phyloP scores from a whole-genome alignment of 352 stramenopile species.

The Pythium oligandrum region DNA sequence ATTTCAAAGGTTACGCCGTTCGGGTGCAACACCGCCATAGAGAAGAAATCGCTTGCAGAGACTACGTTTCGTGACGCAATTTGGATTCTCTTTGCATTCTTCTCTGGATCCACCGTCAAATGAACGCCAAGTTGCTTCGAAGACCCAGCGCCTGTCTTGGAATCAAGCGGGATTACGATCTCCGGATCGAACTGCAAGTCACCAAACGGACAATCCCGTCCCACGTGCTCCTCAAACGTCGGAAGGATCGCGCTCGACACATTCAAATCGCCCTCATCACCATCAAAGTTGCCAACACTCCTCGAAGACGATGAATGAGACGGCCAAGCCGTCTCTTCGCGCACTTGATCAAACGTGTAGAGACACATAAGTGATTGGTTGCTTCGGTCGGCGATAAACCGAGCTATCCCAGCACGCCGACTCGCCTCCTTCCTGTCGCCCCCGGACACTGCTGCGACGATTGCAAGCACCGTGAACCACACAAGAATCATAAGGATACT shows the following conservation, averaged over 20 bases:
- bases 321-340: not conserved
- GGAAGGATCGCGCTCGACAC: slow-evolving; percentile 9
- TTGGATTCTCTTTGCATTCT: slow-evolving; percentile 34
- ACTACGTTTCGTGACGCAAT: slow-evolving; percentile 47
- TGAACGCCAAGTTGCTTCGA: slow-evolving; percentile 40
- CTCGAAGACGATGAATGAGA: no score
- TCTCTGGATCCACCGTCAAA: slow-evolving; percentile 21
- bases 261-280: slow-evolving; percentile 1
- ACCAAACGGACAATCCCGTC: slow-evolving; percentile 46
- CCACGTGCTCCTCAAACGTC: slow-evolving; percentile 21
- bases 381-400: slow-evolving; percentile 14
- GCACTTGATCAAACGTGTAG: slow-evolving; percentile 33
- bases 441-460: not conserved
- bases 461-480: not conserved
- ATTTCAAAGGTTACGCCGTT: slow-evolving; percentile 65
- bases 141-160: slow-evolving; percentile 6
- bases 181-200: slow-evolving; percentile 44
- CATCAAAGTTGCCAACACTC: not conserved
- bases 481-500: slow-evolving; percentile 1
- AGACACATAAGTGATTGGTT: slow-evolving; percentile 22
- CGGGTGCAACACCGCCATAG: slow-evolving; percentile 9
- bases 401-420: slow-evolving; percentile 11
- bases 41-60: slow-evolving; percentile 49
- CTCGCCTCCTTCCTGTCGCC: not conserved
- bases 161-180: slow-evolving; percentile 41